phyloP scores from a whole-genome alignment of 176 grass and related monocot genomes.

The Hyparrhenia diplandra region DNA sequence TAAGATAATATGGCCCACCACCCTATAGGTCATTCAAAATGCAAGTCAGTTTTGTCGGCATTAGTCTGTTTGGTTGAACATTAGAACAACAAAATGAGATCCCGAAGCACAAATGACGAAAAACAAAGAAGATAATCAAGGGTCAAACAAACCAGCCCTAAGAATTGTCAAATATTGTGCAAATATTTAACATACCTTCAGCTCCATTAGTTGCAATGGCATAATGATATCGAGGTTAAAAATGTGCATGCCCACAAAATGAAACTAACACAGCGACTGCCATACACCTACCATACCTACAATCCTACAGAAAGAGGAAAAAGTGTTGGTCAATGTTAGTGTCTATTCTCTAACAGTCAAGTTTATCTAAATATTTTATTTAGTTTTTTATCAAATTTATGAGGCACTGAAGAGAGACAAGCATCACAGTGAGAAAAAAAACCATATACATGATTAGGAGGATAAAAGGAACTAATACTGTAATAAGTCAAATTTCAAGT shows the following conservation, averaged over 20 bases:
- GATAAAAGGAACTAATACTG: background rate
- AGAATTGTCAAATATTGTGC: background rate
- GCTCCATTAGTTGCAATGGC: slow-evolving; percentile 99
- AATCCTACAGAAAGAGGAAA: slow-evolving; percentile 65
- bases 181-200: slow-evolving; percentile 60
- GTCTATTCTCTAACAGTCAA: too few species aligned
- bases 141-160: background rate
- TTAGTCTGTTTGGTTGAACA: slow-evolving; percentile 8
- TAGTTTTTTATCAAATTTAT: background rate
- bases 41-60: background rate
- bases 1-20: slow-evolving; percentile 98
- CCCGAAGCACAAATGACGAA: background rate
- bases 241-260: slow-evolving; percentile 92
- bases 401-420: background rate
- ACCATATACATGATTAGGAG: slow-evolving; percentile 15
- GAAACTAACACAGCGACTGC: slow-evolving; percentile 74
- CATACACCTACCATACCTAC: slow-evolving; percentile 94
- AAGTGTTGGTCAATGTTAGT: too few species aligned
- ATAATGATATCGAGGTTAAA: slow-evolving; percentile 86
- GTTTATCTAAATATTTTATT: slow-evolving; percentile 15
- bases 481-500: slow-evolving; percentile 4
- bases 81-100: background rate
- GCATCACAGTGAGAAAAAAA: slow-evolving; percentile 24
- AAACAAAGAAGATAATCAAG: background rate
- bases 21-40: slow-evolving; percentile 56